Conservation (phyloP, 164 flowering plant species). For the Paratinospora sagittata region DNA sequence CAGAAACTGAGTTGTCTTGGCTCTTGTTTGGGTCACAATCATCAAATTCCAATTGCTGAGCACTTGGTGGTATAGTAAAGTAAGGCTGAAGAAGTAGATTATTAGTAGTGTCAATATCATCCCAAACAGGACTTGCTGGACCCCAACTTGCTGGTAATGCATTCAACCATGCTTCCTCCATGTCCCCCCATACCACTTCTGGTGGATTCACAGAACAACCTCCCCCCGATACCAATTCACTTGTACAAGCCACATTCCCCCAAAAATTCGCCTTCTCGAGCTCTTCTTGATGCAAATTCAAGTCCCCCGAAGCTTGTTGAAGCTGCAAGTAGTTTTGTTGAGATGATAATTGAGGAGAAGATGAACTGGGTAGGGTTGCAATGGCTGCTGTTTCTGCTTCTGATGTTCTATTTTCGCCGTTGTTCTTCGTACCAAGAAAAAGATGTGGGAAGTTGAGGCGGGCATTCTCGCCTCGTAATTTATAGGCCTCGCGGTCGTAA, state of each 20-base stretch:
- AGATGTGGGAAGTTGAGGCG: constrained; percentile 83
- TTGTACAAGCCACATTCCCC: too few relatives aligned
- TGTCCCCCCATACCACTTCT: constrained; percentile 57
- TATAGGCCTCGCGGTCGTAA: constrained; percentile 85
- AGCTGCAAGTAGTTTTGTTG: constrained; percentile 21
- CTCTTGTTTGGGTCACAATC: constrained; percentile 21
- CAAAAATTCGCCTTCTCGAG: too few relatives aligned
- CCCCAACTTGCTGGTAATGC: constrained; percentile 74
- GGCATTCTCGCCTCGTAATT: constrained; percentile 80
- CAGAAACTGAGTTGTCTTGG: constrained; percentile 14
- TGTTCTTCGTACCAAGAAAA: too few relatives aligned
- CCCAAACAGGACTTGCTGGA: constrained; percentile 83
- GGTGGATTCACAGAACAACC: not conserved
- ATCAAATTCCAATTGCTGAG: constrained; percentile 22
- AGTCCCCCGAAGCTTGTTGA: constrained; percentile 15
- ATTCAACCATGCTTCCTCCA: constrained; percentile 74
- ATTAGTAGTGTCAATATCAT: constrained; percentile 6
- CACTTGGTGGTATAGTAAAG: constrained; percentile 19
- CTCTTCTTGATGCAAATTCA: too few relatives aligned
- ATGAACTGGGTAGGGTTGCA: not conserved
- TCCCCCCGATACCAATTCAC: not conserved
- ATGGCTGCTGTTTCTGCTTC: constrained; percentile 26
- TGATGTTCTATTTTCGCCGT: too few relatives aligned
- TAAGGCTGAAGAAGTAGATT: constrained; percentile 33
- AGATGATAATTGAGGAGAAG: constrained; percentile 62